Conservation (phyloP, 2,329 filamentous ascomycete species). For the Stagonosporopsis chrysanthemi region DNA sequence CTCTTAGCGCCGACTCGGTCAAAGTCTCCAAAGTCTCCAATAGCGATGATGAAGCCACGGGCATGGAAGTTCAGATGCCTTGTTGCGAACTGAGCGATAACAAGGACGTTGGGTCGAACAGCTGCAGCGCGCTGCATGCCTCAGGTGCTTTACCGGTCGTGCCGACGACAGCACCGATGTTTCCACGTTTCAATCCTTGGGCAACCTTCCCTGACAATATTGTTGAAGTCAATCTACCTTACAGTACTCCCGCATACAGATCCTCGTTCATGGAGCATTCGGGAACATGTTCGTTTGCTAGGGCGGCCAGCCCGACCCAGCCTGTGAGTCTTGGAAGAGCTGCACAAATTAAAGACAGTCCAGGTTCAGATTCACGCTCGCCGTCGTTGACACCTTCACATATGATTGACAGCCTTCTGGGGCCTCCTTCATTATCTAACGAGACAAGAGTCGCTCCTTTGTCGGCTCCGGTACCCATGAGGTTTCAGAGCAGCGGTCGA, state of each 20-base stretch:
- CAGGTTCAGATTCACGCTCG: not conserved
- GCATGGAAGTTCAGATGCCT: not conserved
- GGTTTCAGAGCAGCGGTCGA: not conserved
- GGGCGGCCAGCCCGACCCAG: not conserved
- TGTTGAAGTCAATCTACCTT: not conserved
- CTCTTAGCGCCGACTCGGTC: not conserved
- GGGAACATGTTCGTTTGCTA: not conserved
- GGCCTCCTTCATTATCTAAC: not conserved
- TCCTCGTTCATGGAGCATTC: not conserved
- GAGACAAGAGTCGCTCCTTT: not conserved
- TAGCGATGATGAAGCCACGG: constrained; percentile 8
- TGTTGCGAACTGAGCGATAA: not conserved
- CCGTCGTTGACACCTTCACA: not conserved
- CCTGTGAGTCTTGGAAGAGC: not conserved
- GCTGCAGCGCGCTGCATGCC: too few relatives aligned
- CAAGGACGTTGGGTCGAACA: not conserved
- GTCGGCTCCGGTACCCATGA: not conserved
- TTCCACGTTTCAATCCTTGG: not conserved
- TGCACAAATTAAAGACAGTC: not conserved
- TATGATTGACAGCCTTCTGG: not conserved
- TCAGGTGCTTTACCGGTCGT: too few relatives aligned
- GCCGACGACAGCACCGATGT: not conserved
- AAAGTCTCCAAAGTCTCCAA: not conserved
- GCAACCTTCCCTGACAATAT: not conserved
- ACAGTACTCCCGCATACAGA: not conserved